Base-by-base conservation (phyloP, 2,329 filamentous ascomycete genomes). In the Botrytis porri region DNA sequence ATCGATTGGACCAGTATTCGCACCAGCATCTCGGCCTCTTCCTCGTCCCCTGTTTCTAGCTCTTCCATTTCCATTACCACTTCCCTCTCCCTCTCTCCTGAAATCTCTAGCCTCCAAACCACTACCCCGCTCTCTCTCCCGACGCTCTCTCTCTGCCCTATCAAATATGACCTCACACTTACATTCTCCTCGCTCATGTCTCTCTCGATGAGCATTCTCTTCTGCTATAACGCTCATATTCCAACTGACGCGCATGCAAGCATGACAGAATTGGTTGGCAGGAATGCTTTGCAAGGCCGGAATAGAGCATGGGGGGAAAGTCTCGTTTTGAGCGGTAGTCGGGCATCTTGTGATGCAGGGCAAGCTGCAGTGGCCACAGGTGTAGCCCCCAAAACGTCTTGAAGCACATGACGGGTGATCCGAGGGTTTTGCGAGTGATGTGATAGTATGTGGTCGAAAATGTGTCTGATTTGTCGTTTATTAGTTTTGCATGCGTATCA, bases 291-390 rank as follows among this genome's bases (percentile, higher is more conserved):
- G 75, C 65, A 79, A 75, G 5, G 77, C 80, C 14, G 78, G 77
- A 54, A 76, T 74, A 25, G 75, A 63, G 71, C 80, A 81, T 1
- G 72, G 54, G n/a, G 79, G 80, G 39, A 76, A 81, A 25, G 69
- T 66, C 4, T 73, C 73, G 57, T 77, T 79, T n/a, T 73, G 75
- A 6, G 59, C 29, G 8, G 76, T 73, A 20, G 78, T 18, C 9
- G 85, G 85, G 74, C 85, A 87, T 4, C 81, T 78, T 0, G 83
- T 82, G 64, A 85, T 79, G 18, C 83, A 80, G 1, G 81, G 79
- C 6, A 82, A 59, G 10, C 82, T 83, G 65, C 82, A 83, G 78
- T 87, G 85, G 25, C 85, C 85, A 77, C 85, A 87, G 48, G 79
- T 82, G 78, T 85, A 87, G 70, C 82, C 83, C 83, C 64, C 85